These are phyloP conservation scores for Myxozyma mucilagina DNA, from an alignment of 805 yeast genomes.

Conservation along the genomic window DNA sequence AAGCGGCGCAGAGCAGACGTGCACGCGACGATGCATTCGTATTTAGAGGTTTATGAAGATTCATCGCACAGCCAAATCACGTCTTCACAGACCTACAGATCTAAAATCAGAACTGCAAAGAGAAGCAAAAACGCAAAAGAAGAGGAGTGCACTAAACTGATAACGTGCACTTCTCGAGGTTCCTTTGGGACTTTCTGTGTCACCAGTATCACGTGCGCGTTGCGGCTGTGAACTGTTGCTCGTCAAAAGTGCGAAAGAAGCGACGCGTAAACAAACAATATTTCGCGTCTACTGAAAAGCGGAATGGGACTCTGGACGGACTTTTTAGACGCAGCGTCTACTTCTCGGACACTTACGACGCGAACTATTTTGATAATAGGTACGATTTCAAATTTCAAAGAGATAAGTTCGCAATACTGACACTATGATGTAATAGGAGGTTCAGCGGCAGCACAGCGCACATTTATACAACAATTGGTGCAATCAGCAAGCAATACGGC, in stretches of 20 bases:
- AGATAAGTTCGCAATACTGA: neutral
- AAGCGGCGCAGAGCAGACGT: constrained; percentile 57
- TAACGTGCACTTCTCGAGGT: too few species aligned
- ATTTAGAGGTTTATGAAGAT: constrained; percentile 28
- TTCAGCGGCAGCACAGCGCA: constrained; percentile 7
- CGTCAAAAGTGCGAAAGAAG: too few species aligned
- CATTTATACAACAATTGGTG: constrained; percentile 13
- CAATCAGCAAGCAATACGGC: constrained; percentile 3
- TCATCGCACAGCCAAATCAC: constrained; percentile 12
- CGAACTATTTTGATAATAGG: constrained; percentile 18
- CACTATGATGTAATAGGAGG: constrained; percentile 3
- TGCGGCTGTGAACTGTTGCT: too few species aligned
- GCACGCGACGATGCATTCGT: constrained; percentile 20
- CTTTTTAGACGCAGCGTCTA: constrained; percentile 15
- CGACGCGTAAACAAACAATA: too few species aligned
- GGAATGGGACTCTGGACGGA: constrained; percentile 19
- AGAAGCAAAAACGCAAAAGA: neutral
- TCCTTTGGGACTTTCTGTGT: too few species aligned
- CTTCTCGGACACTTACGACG: neutral
- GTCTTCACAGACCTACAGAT: neutral
- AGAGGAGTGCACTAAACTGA: too few species aligned
- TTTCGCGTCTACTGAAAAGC: too few species aligned
- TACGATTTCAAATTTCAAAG: neutral
- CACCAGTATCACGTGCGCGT: too few species aligned
- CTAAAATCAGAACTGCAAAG: neutral